Percentiles rank a stretch among this genome's conserved stretches.
phyloP scores from a whole-genome alignment of 1,284 basidiomycete species.

The Phlebopus sp. region DNA sequence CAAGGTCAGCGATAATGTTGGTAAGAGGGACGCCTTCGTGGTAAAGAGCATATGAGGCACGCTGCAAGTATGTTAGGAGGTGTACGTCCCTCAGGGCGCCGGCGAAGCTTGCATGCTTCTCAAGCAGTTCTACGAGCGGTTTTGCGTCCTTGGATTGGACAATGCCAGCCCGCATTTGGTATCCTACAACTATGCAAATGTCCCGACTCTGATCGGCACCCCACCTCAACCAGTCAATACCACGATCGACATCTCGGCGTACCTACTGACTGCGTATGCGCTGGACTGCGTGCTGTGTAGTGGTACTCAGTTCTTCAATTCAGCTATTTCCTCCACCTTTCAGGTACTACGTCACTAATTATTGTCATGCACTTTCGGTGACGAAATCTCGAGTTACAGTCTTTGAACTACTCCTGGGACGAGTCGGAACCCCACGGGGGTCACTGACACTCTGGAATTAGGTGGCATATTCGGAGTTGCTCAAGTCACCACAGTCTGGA shows the following conservation, averaged over 20 bases:
- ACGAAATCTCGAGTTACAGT: conserved; percentile 6
- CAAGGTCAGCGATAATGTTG: no score
- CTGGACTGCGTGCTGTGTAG: conserved; percentile 27
- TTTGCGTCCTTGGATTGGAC: no score
- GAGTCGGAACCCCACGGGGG: conserved; percentile 11
- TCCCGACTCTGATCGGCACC: conserved; percentile 22
- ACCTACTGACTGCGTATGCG: conserved; percentile 15
- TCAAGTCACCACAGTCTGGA: no score
- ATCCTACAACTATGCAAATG: conserved; percentile 13
- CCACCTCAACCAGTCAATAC: conserved; percentile 28
- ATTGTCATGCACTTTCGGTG: neutral
- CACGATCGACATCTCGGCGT: conserved; percentile 18
- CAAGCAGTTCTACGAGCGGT: no score
- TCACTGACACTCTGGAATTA: conserved; percentile 22
- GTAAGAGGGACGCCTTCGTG: no score
- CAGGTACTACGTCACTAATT: conserved; percentile 17
- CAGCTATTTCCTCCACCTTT: conserved; percentile 25
- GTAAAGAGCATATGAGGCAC: no score
- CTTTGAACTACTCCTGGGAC: conserved; percentile 17
- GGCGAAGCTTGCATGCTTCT: no score
- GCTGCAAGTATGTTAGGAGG: no score
- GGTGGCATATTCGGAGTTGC: conserved; percentile 24
- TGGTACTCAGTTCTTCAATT: conserved; percentile 22
- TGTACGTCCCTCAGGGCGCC: no score
- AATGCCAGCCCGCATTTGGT: no score